Conservation (phyloP, 192 early-diverging fungal genomes). For the Dissophora ornata region DNA sequence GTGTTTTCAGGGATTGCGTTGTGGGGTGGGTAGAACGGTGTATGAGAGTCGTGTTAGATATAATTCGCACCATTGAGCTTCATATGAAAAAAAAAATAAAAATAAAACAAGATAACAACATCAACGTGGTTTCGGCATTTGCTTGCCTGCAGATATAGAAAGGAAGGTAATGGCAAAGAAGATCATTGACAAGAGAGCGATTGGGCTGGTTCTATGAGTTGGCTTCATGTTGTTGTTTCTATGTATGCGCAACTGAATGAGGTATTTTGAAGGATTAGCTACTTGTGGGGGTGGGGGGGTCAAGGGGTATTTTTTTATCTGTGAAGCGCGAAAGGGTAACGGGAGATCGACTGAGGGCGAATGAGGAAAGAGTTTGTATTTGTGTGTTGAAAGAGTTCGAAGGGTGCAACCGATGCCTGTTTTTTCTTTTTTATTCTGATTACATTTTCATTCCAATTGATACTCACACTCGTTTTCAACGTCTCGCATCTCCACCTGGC, state of each 20-base stretch:
- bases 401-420: too few relatives aligned
- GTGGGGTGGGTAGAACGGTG: too few relatives aligned
- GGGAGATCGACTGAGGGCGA: too few relatives aligned
- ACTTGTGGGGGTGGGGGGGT: background rate
- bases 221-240: slow-evolving; percentile 10
- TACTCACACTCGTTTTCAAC: background rate
- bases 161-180: background rate
- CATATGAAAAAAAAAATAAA: background rate
- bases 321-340: background rate
- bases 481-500: too few relatives aligned
- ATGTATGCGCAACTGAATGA: background rate
- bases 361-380: background rate
- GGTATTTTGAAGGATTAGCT: too few relatives aligned
- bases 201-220: background rate
- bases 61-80: too few relatives aligned
- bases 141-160: slow-evolving; percentile 13
- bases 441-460: background rate
- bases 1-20: too few relatives aligned
- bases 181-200: background rate
- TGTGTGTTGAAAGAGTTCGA: too few relatives aligned
- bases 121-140: background rate
- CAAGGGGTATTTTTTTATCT: background rate
- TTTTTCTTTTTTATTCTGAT: too few relatives aligned
- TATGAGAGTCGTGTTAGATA: too few relatives aligned
- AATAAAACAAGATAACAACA: background rate